Conservation (phyloP, 768 basidiomycete species). For the Boletus rufocinnamomeus region DNA sequence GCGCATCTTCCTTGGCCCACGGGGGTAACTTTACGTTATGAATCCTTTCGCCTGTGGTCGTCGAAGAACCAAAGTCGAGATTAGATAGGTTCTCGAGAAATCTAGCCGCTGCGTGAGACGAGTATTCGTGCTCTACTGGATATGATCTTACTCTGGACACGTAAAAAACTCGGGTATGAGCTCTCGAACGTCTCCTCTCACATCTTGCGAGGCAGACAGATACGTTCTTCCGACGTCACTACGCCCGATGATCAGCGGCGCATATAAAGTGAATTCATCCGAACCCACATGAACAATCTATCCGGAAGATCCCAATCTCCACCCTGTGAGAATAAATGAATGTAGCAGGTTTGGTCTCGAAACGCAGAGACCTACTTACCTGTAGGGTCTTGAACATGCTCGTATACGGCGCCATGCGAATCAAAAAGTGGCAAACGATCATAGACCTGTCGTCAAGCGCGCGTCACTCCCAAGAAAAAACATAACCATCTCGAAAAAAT, state of each 20-base stretch:
- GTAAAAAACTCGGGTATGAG: slow-evolving; percentile 89
- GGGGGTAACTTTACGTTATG: slow-evolving; percentile 87
- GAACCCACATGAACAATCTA: slow-evolving; percentile 70
- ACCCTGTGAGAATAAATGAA: slow-evolving; percentile 51
- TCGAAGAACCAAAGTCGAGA: slow-evolving; percentile 76
- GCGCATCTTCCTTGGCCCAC: slow-evolving; percentile 85
- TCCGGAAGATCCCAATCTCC: slow-evolving; percentile 96
- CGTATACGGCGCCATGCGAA: slow-evolving; percentile 87
- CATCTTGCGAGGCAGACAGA: slow-evolving; percentile 80
- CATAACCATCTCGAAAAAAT: not conserved
- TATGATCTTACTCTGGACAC: slow-evolving; percentile 64
- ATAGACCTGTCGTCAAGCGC: slow-evolving; percentile 53
- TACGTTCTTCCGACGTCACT: slow-evolving; percentile 83
- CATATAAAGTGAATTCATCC: not conserved
- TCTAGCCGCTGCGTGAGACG: slow-evolving; percentile 39
- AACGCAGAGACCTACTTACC: slow-evolving; percentile 33
- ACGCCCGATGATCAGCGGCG: slow-evolving; percentile 10
- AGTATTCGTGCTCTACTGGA: too few relatives aligned
- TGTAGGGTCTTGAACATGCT: slow-evolving; percentile 93
- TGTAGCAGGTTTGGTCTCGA: not conserved
- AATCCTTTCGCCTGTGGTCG: slow-evolving; percentile 74
- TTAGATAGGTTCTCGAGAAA: slow-evolving; percentile 82
- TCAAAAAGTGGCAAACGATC: slow-evolving; percentile 95
- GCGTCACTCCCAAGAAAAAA: slow-evolving; percentile 6
- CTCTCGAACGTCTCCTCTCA: slow-evolving; percentile 91